Evolutionary conservation across 192 early-diverging fungal genomes (phyloP), one percentile per base, ranked within the genome.

Genomic region (Phycomyces blakesleeanus): DNA sequence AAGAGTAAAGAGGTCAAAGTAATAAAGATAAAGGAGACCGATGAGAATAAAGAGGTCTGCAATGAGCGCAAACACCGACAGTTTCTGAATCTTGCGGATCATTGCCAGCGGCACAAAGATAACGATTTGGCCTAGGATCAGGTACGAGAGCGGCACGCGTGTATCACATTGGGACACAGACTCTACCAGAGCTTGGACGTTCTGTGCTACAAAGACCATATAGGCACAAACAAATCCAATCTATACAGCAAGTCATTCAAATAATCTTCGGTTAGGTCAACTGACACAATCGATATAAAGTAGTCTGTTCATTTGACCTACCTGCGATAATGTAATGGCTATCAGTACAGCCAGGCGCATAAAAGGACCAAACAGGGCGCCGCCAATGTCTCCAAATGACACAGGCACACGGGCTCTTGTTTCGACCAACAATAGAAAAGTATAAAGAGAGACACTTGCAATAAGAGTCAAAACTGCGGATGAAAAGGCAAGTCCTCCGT

Each of bases 211-310:
- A 73, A 97, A 97, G 44, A 94, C 91, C 68, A 89, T 84, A 59
- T 93, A 93, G 2, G 91, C 94, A 64, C 92, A 96, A 62, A 89
- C 88, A 74, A 96, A 96, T 5, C 94, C 94, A 55, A 92, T 76
- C 79, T 93, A 51, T 47, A n/a, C n/a, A 37, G 29, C 18, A 60
- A 14, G 18, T 37, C 14, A 16, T 18, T 8, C 15, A 56, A 14
- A 7, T 14, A 38, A 5, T 12, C 55, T 14, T 26, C 14, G 24
- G 15, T 21, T 56, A 24, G 20, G 22, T 22, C 42, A 27, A 54
- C 16, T 7, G 21, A 51, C 24, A 16, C 4, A 57, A 44, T 24
- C 27, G 44, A n/a, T 8, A 40, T 40, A 38, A 5, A 57, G 16
- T 39, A 20, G n/a, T n/a, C 20, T 22, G 49, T 38, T 14, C 16